Evolutionary conservation across 306 rosid genomes (phyloP).

Genomic region (Malus asiatica): DNA sequence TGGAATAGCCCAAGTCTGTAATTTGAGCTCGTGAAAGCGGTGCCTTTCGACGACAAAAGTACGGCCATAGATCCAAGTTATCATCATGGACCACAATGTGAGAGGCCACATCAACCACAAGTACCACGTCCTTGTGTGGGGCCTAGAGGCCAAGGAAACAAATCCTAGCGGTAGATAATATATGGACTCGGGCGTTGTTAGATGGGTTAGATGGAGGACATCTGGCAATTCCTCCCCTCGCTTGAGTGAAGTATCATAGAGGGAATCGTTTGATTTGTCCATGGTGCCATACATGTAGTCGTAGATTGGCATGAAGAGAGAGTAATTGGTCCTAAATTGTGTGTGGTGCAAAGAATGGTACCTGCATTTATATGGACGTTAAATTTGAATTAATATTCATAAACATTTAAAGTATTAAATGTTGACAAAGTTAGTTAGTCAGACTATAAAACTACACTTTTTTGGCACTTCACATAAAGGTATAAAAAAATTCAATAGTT

Average conservation of each 20-base stretch:
- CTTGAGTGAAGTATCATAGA: conserved; percentile 13
- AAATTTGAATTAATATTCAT: too few relatives aligned
- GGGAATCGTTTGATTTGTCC: conserved; percentile 17
- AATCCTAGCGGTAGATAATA: conserved; percentile 30
- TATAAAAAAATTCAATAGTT: too few relatives aligned
- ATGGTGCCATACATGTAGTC: conserved; percentile 28
- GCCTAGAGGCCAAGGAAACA: conserved; percentile 27
- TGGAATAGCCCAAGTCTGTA: conserved; percentile 36
- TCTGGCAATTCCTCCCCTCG: conserved; percentile 23
- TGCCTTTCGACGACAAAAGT: conserved; percentile 26
- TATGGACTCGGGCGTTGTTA: conserved; percentile 29
- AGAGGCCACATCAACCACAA: conserved; percentile 29
- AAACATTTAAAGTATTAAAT: too few relatives aligned
- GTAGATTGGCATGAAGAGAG: conserved; percentile 31
- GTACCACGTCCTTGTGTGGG: conserved; percentile 24
- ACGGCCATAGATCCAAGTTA: conserved; percentile 19
- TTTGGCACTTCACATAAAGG: not conserved
- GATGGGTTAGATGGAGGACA: conserved; percentile 35
- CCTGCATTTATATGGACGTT: conserved; percentile 2
- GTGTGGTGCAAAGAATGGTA: conserved; percentile 41
- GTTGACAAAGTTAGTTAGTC: too few relatives aligned
- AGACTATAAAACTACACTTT: not conserved
- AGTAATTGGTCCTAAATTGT: conserved; percentile 37
- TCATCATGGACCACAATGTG: conserved; percentile 18
- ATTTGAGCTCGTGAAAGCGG: conserved; percentile 11